Conservation (phyloP, 1,139 yeast species). For the Saccharomyces pastorianus region DNA sequence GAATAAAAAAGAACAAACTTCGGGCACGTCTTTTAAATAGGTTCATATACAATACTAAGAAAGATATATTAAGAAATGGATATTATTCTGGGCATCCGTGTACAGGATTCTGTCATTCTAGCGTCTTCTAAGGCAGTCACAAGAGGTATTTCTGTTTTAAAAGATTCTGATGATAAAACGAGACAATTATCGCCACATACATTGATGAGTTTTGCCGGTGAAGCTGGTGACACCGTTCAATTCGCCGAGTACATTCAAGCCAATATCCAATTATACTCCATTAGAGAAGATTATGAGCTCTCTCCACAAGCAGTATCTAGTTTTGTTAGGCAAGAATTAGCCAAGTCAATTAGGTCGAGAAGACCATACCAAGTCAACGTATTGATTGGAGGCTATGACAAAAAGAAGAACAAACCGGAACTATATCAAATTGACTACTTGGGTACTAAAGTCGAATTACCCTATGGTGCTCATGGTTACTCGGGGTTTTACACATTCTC, state of each 20-base stretch:
- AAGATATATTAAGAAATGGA: slow-evolving; percentile 45
- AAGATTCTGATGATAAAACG: slow-evolving; percentile 84
- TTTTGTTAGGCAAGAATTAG: slow-evolving; percentile 80
- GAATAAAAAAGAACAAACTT: background rate
- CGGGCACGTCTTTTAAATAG: background rate
- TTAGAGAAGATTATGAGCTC: slow-evolving; percentile 78
- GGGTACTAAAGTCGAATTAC: slow-evolving; percentile 84
- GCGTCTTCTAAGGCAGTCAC: slow-evolving; percentile 94
- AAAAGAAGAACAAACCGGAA: slow-evolving; percentile 52
- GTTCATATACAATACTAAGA: background rate
- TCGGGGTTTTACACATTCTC: slow-evolving; percentile 92
- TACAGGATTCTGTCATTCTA: slow-evolving; percentile 69
- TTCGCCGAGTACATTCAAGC: slow-evolving; percentile 93
- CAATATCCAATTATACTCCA: slow-evolving; percentile 77
- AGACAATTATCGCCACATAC: slow-evolving; percentile 66
- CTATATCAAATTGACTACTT: slow-evolving; percentile 89
- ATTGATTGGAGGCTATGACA: slow-evolving; percentile 77
- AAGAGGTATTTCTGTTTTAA: slow-evolving; percentile 85
- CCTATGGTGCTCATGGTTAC: slow-evolving; percentile 96
- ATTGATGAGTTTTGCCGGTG: slow-evolving; percentile 87
- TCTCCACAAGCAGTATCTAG: slow-evolving; percentile 80
- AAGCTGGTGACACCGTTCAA: slow-evolving; percentile 95
- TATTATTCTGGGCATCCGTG: slow-evolving; percentile 77
- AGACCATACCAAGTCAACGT: slow-evolving; percentile 94
- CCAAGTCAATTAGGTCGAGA: slow-evolving; percentile 77